Base-by-base conservation (phyloP, 139 green algal genomes). In the Asterochloris sp. region DNA sequence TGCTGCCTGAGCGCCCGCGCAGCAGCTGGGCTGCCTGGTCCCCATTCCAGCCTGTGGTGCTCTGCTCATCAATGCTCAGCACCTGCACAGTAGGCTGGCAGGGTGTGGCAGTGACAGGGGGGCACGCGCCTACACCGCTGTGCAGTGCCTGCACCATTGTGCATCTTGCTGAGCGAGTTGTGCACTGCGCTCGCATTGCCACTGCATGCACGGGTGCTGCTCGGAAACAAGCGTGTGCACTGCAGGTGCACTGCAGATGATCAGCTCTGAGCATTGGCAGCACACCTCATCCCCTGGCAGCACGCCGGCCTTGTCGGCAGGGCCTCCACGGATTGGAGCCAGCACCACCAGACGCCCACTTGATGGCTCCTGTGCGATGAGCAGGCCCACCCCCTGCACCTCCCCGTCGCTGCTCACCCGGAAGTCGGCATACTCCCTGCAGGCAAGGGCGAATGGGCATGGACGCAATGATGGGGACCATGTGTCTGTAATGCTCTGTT, bases 301-400 rank as follows among this genome's bases (percentile, higher is more conserved):
- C 69, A 98, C 89, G 74, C 96, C 95, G 24, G 96, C 95, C 13
- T 87, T 77, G 24, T 96, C 94, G 11, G 96, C 96, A 24, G 96
- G 96, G 29, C 89, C 87, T 19, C 94, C 95, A 80, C 91, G 87
- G 78, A 99, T 95, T 68, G 96, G 93, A 1, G 94, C 90, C 27
- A 98, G 85, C 78, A 99, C 91, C 69, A 96, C 69, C 66, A 96
- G 87, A 61, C 89, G 81, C 17, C 88, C 88, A 54, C 73, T 89
- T n/a, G 29, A 64, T 21, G 91, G 88, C 76, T 93, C 88, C 61
- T 82, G 87, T 23, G 94, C 95, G 73, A 99, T 95, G 15, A 99
- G 87, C 81, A 99, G 87, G 62, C 96, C 96, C 54, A 99, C 96
- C 12, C 96, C 96, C 84, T 98, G 91, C 81, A 99, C 87, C 88